Base-by-base conservation (phyloP, 495 filamentous ascomycete genomes). In the Trichoderma orchidacearum region DNA sequence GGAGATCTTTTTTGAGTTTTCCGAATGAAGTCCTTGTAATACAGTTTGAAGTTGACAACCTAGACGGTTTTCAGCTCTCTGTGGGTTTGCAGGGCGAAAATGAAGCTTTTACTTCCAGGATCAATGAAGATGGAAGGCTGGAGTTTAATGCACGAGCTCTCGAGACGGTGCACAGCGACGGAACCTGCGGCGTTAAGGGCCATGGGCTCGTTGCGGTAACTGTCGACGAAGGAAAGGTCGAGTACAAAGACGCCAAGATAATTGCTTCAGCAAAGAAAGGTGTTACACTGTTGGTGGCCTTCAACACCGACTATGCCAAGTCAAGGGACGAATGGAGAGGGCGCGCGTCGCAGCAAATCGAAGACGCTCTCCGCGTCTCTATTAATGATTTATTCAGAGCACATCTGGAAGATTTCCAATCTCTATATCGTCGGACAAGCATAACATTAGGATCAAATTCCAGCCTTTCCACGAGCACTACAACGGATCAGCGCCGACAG, bases 141-240 rank as follows among this genome's bases (percentile, higher is more conserved):
- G 55, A 60, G 29, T 58, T 60, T 27, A 21, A 60, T 23, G 59
- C 31, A 1, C 59, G 58, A 32, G 59, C 59, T 25, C 21, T 58
- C 29, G 59, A 60, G 35, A 58, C 41, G 29, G 56, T 58, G 12
- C 59, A 60, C 27, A 60, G 59, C 59, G 31, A 60, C 34, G 59
- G 59, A 30, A 54, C 52, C 13, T 60, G 59, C 31, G 59, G 59
- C 1, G 59, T 60, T 21, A 31, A 30, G 21, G 59, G 59, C 30
- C 48, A 29, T 17, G 59, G 59, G 30, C 23, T 60, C 31, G 12
- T 60, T 34, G 52, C 51, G 27, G 48, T 53, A 27, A 60, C 13
- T 1, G 41, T 30, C 18, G 29, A 36, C 9, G 54, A 41, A 6
- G 59, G 59, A 15, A 53, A 27, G 23, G 30, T 58, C 17, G 30